Conservation (phyloP, 179 eudicot genomes). For the Beta lomatogona region DNA sequence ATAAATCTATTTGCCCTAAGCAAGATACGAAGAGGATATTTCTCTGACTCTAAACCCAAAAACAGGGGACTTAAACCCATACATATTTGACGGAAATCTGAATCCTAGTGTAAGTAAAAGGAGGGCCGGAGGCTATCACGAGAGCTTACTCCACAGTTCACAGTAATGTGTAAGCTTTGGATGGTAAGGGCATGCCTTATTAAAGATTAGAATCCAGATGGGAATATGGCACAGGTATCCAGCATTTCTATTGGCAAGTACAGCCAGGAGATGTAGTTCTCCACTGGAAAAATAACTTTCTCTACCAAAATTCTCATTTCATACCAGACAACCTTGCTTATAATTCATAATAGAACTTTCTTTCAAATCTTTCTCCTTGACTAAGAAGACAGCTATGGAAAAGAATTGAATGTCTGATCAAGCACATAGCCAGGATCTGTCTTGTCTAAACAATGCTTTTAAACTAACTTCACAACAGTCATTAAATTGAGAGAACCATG, state of each 20-base stretch:
- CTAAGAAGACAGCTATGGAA: neutral
- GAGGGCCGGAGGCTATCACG: neutral
- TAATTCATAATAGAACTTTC: neutral
- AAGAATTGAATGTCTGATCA: neutral
- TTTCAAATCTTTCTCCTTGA: neutral
- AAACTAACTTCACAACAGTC: neutral
- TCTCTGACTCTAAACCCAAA: neutral
- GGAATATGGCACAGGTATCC: neutral
- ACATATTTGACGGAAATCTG: neutral
- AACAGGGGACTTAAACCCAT: neutral
- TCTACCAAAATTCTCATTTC: neutral
- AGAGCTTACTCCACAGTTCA: too few relatives aligned
- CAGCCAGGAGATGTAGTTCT: neutral
- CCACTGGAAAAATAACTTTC: neutral
- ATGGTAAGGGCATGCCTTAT: neutral
- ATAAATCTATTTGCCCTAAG: neutral
- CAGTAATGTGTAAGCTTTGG: neutral
- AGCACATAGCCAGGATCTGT: neutral
- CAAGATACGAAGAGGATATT: neutral
- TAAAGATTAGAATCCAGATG: neutral
- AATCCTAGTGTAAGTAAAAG: neutral
- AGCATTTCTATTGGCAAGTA: neutral
- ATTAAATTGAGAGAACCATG: too few relatives aligned
- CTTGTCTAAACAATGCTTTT: neutral
- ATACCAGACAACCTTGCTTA: neutral